Base-by-base conservation (phyloP, 2,329 filamentous ascomycete genomes). In the Fusarium avenaceum region DNA sequence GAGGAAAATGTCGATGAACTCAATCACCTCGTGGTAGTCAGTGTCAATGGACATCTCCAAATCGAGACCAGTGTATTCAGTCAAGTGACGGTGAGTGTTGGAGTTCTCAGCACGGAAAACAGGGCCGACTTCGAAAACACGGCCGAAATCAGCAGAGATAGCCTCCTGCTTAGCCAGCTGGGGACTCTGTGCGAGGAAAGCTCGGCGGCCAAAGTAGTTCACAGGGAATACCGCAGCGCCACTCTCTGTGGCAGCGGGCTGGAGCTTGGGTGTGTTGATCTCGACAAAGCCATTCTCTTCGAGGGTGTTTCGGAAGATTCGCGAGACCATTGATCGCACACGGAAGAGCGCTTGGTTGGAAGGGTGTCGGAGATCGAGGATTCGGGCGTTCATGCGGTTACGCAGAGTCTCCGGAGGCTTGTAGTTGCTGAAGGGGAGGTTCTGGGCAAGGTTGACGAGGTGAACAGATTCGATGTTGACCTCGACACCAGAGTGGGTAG, bases 91-190 rank as follows among this genome's bases (percentile, higher is more conserved):
- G 75, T 97, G 94, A 0, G 94, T 97, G 79, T 97, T 97, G 76
- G 92, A 96, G 82, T 97, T 96, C 77, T 97, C 94, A 1, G 94
- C 94, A 71, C 94, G 89, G 85, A 97, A 97, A 8, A 97, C 94
- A 7, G 72, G 77, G 59, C 81, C 76, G 56, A 84, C 76, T 71
- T 97, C 94, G 74, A 95, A 97, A 8, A 97, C 94, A 50, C 90
- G 89, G 58, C 91, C 90, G 76, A 97, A 96, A 76, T 97, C 94
- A 28, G 94, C 90, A 7, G 93, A 92, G 40, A 97, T 93, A 51
- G 89, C 88, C 92, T 97, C 95, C 79, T 97, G 94, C 81, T 97
- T 97, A 53, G 93, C 92, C 67, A 97, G 80, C 78, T 97, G 94
- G 8, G 94, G 94, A 65, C 92, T 96, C 80, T 97, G 94, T 0